A percentile compares a stretch with the other conserved stretches of the same genome.
Conservation (phyloP, 2,329 filamentous ascomycete genomes). For the Pseudopithomyces maydicus region DNA sequence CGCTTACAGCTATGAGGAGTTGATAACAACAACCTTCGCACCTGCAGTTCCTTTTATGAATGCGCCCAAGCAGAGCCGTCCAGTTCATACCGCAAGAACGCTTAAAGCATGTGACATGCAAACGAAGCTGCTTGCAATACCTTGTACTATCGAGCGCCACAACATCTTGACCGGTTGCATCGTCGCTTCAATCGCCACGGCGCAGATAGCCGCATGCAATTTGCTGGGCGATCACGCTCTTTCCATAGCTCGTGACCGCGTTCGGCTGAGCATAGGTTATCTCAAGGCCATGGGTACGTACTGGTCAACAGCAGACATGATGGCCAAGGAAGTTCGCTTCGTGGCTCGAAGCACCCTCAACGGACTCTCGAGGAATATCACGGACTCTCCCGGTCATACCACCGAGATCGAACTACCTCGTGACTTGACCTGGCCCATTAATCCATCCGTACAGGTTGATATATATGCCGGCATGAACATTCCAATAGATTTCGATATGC, state of each 20-base stretch:
- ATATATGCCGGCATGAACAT: slow-evolving; percentile 38
- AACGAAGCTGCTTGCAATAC: slow-evolving; percentile 74
- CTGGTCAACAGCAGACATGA: slow-evolving; percentile 72
- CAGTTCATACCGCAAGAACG: slow-evolving; percentile 75
- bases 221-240: slow-evolving; percentile 58
- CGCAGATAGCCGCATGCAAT: slow-evolving; percentile 67
- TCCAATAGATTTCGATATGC: slow-evolving; percentile 27
- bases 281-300: slow-evolving; percentile 69
- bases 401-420: slow-evolving; percentile 32
- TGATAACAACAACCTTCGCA: slow-evolving; percentile 61
- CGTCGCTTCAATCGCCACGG: slow-evolving; percentile 31
- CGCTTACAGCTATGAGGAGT: slow-evolving; percentile 33
- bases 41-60: slow-evolving; percentile 56
- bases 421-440: slow-evolving; percentile 34
- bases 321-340: slow-evolving; percentile 73
- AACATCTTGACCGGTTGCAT: slow-evolving; percentile 48
- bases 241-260: slow-evolving; percentile 71
- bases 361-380: slow-evolving; percentile 12
- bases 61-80: slow-evolving; percentile 49
- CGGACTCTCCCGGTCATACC: slow-evolving; percentile 14
- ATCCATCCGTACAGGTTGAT: slow-evolving; percentile 35
- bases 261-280: slow-evolving; percentile 78
- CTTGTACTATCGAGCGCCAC: slow-evolving; percentile 73
- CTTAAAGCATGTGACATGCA: slow-evolving; percentile 78
- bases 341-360: slow-evolving; percentile 71